Evolutionary conservation across 2,329 filamentous ascomycete genomes (phyloP), one percentile per base, ranked within the genome.

Genomic region (Phaeoacremonium minimum): DNA sequence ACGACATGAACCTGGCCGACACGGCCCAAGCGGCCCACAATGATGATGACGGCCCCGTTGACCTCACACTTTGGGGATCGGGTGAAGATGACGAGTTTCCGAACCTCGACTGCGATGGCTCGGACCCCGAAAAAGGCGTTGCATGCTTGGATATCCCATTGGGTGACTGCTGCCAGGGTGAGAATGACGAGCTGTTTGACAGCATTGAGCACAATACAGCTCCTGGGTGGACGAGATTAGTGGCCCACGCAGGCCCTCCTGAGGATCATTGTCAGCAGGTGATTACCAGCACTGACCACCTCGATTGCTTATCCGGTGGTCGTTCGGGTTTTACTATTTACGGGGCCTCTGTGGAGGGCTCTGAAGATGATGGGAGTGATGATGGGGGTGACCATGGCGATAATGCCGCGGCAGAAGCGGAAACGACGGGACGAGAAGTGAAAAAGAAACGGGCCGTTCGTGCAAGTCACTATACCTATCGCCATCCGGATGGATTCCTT

Each of bases 11-110:
- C n/a, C 16, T 9, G n/a, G 29, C 11, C 29, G 7, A 31, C 13
- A 15, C 29, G 18, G 29, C 13, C 18, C n/a, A n/a, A n/a, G 29
- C 7, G 7, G n/a, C 18, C 15, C 29, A 17, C 30, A 12, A 34
- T 22, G n/a, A 30, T 17, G 18, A 35, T 14, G 9, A 60, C 49
- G 20, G 53, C 56, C 19, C 60, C 60, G n/a, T 52, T 62, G 22
- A 60, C 52, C n/a, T n/a, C n/a, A n/a, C n/a, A n/a, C n/a, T n/a
- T n/a, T n/a, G n/a, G n/a, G n/a, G n/a, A n/a, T n/a, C n/a, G n/a
- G n/a, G n/a, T n/a, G n/a, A n/a, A n/a, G n/a, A n/a, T n/a, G n/a
- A n/a, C n/a, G n/a, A n/a, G n/a, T n/a, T n/a, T n/a, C n/a, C n/a
- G n/a, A n/a, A n/a, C n/a, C n/a, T n/a, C n/a, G n/a, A n/a, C n/a